These are phyloP conservation scores for Escovopsis sp. DNA, from an alignment of 2,329 filamentous ascomycete species.

Conservation along the genomic window DNA sequence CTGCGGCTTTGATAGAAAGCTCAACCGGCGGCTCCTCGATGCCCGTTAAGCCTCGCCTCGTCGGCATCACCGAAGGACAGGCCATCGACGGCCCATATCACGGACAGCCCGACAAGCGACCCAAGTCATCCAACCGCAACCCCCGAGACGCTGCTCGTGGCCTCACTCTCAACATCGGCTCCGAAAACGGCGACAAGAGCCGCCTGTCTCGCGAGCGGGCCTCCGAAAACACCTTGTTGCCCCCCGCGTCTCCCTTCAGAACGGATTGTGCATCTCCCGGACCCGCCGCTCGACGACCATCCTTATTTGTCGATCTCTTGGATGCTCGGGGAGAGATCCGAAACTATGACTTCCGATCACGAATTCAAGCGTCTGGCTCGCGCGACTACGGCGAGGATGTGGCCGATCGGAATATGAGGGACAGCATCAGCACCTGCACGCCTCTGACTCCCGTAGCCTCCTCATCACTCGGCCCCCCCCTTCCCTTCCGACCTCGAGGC, in stretches of 20 bases:
- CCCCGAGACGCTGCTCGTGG: slow-evolving; percentile 1
- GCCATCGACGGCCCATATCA: neutral
- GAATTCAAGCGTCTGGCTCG: slow-evolving; percentile 34
- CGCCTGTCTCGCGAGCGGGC: neutral
- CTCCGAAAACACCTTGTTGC: neutral
- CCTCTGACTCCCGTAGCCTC: neutral
- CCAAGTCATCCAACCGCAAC: slow-evolving; percentile 1
- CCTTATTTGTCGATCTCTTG: slow-evolving; percentile 33
- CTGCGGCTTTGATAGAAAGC: neutral
- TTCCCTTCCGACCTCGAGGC: slow-evolving; percentile 1
- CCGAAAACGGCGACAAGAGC: neutral
- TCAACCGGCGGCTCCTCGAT: neutral
- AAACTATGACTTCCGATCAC: slow-evolving; percentile 31
- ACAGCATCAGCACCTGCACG: slow-evolving; percentile 18
- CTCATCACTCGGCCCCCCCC: neutral
- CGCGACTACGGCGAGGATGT: slow-evolving; percentile 50
- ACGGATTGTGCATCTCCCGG: neutral
- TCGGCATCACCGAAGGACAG: slow-evolving; percentile 2
- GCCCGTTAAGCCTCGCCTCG: slow-evolving; percentile 3
- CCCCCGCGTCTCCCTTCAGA: neutral
- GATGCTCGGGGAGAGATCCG: slow-evolving; percentile 41
- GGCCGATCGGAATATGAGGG: slow-evolving; percentile 42
- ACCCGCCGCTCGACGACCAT: neutral
- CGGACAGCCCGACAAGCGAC: neutral
- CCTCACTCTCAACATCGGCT: neutral